These are phyloP conservation scores for Xylaria arbuscula DNA, from an alignment of 2,329 filamentous ascomycete species.

Conservation along the genomic window DNA sequence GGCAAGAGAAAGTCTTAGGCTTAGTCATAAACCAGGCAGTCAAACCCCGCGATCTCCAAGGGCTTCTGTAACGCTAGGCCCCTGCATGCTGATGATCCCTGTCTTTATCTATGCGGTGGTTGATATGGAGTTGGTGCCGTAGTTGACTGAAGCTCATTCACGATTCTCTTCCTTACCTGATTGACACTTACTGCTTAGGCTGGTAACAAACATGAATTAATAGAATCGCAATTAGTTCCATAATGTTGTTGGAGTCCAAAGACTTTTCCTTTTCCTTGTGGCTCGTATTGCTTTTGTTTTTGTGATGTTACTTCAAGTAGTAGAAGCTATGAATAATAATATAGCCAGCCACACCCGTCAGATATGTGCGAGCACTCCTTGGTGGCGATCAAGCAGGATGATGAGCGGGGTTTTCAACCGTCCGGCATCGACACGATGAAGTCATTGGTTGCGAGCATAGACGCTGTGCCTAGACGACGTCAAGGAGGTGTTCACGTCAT, in stretches of 20 bases:
- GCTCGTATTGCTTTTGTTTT: not conserved
- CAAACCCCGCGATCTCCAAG: slow-evolving; percentile 10
- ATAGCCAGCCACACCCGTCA: not conserved
- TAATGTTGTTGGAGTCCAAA: not conserved
- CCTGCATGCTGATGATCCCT: slow-evolving; percentile 31
- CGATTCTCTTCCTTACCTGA: not conserved
- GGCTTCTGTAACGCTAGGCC: slow-evolving; percentile 22
- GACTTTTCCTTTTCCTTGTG: too few species aligned
- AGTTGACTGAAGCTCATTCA: not conserved
- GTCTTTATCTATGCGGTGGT: slow-evolving; percentile 1
- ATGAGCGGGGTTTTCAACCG: slow-evolving; percentile 38
- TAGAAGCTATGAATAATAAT: too few species aligned
- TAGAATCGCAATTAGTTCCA: not conserved
- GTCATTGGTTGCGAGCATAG: not conserved
- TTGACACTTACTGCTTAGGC: not conserved
- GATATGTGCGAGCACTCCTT: slow-evolving; percentile 32
- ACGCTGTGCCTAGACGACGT: slow-evolving; percentile 14
- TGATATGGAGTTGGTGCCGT: slow-evolving; percentile 8
- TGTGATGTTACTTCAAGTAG: not conserved
- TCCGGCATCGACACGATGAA: slow-evolving; percentile 12
- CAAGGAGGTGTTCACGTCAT: slow-evolving; percentile 25
- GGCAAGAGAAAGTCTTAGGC: slow-evolving; percentile 14
- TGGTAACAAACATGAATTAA: not conserved
- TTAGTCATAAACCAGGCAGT: not conserved
- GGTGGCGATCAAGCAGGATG: slow-evolving; percentile 45